These are phyloP conservation scores for Neurospora sp. DNA, from an alignment of 495 filamentous ascomycete species.

Conservation along the genomic window DNA sequence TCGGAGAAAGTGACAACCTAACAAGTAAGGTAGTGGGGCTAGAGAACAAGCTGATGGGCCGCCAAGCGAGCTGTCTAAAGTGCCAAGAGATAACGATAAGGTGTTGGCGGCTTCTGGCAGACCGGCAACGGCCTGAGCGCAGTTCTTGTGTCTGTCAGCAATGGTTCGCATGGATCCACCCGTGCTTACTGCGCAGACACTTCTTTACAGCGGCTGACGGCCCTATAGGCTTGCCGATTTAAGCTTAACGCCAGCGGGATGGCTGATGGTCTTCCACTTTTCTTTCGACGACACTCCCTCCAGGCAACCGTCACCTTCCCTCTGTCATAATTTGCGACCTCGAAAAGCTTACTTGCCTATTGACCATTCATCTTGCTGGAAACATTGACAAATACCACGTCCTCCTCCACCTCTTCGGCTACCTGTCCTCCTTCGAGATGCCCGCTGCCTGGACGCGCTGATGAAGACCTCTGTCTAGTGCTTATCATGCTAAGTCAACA, in stretches of 20 bases:
- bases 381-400: background rate
- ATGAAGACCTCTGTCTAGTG: too few relatives aligned
- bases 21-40: background rate
- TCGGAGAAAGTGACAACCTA: too few relatives aligned
- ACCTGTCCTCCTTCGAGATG: background rate
- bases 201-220: background rate
- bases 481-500: background rate
- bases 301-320: background rate
- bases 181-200: background rate
- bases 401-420: background rate
- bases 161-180: background rate
- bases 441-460: background rate
- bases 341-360: background rate
- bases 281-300: background rate
- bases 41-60: background rate
- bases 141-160: background rate
- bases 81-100: background rate
- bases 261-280: background rate
- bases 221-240: background rate
- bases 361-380: background rate
- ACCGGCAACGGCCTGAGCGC: background rate
- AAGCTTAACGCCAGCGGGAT: background rate
- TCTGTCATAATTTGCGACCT: background rate
- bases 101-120: background rate
- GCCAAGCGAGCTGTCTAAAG: background rate